Evolutionary conservation across 768 basidiomycete genomes (phyloP), one percentile per base, ranked within the genome.

Genomic region (Hypsizygus marmoreus): DNA sequence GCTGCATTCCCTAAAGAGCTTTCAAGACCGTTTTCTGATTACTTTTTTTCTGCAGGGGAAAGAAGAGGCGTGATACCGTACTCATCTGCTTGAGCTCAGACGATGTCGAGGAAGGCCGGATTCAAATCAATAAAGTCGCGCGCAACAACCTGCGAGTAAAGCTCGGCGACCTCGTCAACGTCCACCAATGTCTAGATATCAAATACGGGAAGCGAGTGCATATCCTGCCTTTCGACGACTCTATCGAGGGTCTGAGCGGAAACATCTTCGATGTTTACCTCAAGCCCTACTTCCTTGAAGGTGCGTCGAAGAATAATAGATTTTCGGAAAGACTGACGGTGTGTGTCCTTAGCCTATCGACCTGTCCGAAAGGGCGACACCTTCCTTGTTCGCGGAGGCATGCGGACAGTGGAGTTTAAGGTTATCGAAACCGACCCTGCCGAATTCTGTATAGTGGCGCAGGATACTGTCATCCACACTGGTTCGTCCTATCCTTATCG

Each of bases 41-140:
- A 31, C 14, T 23, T 43, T 33, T 13, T 19, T 40, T 25, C 6
- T 14, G 30, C 40, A 94, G 95, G 50, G 95, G 97, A 36, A 98
- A 98, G 81, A 95, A 97, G 76, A 86, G 97, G 62, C 86, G 88
- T 59, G 95, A 98, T 59, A 97, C 95, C 6, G 97, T 99, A 32
- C 85, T 99, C 51, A 98, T 98, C 65, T 97, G 94, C 61, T 69
- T 99, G 61, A 89, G 88, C 61, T 90, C 89, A 30, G 97, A 98
- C 60, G 92, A 95, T 51, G 91, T 98, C 50, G 97, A 97, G 58
- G 97, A 98, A 69, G 95, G 97, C 47, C 91, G 91, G 65, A 95
- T 99, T 53, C 95, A 97, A 60, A 74, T 99, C 72, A 99, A 99
- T 85, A 98, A 98, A 70, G 97, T 99, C 26, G 97, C 97, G n/a